Evolutionary conservation across 1,139 yeast genomes (phyloP), one percentile per base, ranked within the genome.

Genomic region (Blastobotrys illinoisensis): DNA sequence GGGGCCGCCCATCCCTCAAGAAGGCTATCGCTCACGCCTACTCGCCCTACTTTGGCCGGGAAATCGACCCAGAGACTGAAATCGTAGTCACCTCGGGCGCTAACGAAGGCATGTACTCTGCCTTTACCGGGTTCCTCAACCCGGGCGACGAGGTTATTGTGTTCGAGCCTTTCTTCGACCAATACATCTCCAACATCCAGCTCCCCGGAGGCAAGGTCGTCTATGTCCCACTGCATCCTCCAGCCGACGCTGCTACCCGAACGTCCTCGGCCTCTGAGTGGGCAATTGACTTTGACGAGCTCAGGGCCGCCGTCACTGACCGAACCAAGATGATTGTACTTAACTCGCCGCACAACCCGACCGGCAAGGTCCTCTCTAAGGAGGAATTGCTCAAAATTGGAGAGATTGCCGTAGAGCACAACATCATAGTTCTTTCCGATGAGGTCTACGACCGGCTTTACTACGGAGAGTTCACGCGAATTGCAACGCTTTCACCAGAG

Each of bases 101-200:
- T 48, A 93, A 93, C 65, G 98, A 93, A 72, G 99, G 97, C 46
- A 87, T 93, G 77, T 79, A 88, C 56, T 73, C 96, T 1, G 82
- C 87, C 3, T 84, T 91, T 68, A 86, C 90, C 57, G 99, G 95
- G 0, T 86, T 90, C 62, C 73, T 93, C 60, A 80, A 88, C 50
- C 81, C 84, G 1, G 98, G 95, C 16, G 99, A 93, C 67, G 99
- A 93, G 71, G 99, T 86, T 18, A 87, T 93, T 71, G 97, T 93
- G n/a, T 88, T 93, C 68, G 96, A 93, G 71, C 99, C 99, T 1
- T 93, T 89, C 69, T 93, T 93, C 68, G 99, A 93, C 67, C 99
- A 93, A 72, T 93, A 93, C 72, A 88, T 93, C 60, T 83, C 97
- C 51, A 93, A 93, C 72, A 86, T 93, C 66, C 95, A 89, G 70